A percentile compares a stretch with the other conserved stretches of the same genome.
Conservation (phyloP, 1,284 basidiomycete species). For the Dichomitus squalens region DNA sequence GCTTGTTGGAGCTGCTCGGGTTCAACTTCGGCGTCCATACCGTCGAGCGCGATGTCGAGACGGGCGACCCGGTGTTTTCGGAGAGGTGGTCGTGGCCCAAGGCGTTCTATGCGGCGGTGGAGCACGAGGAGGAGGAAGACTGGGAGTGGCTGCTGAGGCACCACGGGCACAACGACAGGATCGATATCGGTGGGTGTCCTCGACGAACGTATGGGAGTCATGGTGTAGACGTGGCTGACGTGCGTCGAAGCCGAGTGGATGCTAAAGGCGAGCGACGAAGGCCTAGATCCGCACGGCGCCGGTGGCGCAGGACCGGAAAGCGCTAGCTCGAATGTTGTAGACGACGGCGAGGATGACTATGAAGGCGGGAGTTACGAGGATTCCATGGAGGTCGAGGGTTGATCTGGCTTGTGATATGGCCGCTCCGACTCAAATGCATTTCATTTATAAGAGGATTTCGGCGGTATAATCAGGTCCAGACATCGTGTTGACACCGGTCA, state of each 20-base stretch:
- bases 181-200: not conserved
- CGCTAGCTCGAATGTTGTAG: not conserved
- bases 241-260: not conserved
- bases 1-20: not conserved
- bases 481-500: too few relatives aligned
- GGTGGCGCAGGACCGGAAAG: not conserved
- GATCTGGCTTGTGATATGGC: too few relatives aligned
- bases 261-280: not conserved
- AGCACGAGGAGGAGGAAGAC: not conserved
- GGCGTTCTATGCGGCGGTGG: not conserved
- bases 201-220: too few relatives aligned
- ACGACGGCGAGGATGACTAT: not conserved
- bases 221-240: not conserved
- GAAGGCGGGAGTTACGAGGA: not conserved
- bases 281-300: not conserved
- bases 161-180: conserved; percentile 1
- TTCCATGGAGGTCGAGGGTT: not conserved
- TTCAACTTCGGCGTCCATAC: not conserved
- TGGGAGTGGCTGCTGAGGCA: conserved; percentile 5
- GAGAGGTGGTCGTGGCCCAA: not conserved
- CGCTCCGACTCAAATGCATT: too few relatives aligned
- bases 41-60: not conserved
- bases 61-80: not conserved
- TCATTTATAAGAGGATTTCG: too few relatives aligned
- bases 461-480: too few relatives aligned